Conservation (phyloP, 805 yeast species). For the Candida chauliodis region DNA sequence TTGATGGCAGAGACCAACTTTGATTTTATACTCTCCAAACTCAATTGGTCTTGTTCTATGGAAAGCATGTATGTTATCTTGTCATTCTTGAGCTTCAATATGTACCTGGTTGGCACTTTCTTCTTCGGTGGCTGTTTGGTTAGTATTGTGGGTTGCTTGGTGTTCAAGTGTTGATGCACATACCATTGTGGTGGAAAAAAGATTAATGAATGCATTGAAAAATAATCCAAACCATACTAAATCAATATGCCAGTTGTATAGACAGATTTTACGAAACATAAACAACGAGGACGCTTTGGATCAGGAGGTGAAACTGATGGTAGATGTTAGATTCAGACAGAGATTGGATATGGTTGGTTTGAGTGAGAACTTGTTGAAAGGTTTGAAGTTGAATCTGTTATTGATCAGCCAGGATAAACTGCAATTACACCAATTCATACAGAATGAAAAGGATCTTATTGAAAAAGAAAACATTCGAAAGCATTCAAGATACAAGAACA, state of each 20-base stretch:
- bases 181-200: constrained; percentile 10
- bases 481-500: too few relatives aligned
- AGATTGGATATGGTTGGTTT: too few relatives aligned
- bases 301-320: not conserved
- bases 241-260: constrained; percentile 12
- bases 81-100: constrained; percentile 34
- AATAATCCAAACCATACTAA: constrained; percentile 1
- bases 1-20: constrained; percentile 38
- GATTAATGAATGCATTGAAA: constrained; percentile 3
- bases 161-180: too few relatives aligned
- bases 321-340: not conserved
- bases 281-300: too few relatives aligned
- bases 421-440: not conserved
- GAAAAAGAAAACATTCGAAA: too few relatives aligned
- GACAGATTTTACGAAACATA: constrained; percentile 10
- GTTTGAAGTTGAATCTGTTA: not conserved
- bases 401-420: not conserved
- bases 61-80: constrained; percentile 30
- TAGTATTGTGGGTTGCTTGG: too few relatives aligned
- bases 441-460: not conserved
- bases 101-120: constrained; percentile 15
- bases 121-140: constrained; percentile 24
- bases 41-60: constrained; percentile 11
- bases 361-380: not conserved
- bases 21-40: constrained; percentile 15